Evolutionary conservation across 139 green algal species (phyloP).

Genomic region (Tetratostichococcus sp.): DNA sequence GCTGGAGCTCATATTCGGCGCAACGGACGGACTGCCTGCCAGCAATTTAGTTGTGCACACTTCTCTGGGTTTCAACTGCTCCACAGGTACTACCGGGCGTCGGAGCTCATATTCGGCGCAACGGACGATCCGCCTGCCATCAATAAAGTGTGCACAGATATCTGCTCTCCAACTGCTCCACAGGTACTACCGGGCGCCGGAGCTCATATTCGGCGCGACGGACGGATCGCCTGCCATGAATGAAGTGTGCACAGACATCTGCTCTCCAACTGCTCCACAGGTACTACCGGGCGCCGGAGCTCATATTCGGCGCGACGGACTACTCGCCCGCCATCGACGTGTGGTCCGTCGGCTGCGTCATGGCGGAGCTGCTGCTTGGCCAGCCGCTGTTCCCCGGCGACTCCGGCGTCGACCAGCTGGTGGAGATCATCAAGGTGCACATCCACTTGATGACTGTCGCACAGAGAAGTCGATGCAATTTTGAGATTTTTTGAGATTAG

Average conservation of each 20-base stretch:
- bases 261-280: not conserved
- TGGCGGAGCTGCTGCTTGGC: slow-evolving; percentile 97
- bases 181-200: slow-evolving; percentile 88
- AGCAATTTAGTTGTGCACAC: too few species aligned
- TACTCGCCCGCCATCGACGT: slow-evolving; percentile 98
- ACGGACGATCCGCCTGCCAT: slow-evolving; percentile 97
- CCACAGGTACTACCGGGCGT: slow-evolving; percentile 81
- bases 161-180: too few species aligned
- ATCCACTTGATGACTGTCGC: too few species aligned
- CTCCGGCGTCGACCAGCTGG: slow-evolving; percentile 96
- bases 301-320: slow-evolving; percentile 98
- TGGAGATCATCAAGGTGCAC: slow-evolving; percentile 99
- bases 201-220: slow-evolving; percentile 98
- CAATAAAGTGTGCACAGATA: too few species aligned
- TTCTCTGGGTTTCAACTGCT: too few species aligned
- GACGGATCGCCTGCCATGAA: slow-evolving; percentile 98
- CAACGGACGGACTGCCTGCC: slow-evolving; percentile 93
- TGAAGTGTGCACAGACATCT: too few species aligned
- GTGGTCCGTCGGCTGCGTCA: slow-evolving; percentile 96
- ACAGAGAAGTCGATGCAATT: not conserved
- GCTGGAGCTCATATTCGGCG: slow-evolving; percentile 98
- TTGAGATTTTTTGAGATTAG: too few species aligned
- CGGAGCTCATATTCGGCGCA: slow-evolving; percentile 98
- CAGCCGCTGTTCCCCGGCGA: slow-evolving; percentile 78
- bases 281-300: slow-evolving; percentile 94